phyloP scores from a whole-genome alignment of 768 basidiomycete genomes.

The Boletus rubropictus region DNA sequence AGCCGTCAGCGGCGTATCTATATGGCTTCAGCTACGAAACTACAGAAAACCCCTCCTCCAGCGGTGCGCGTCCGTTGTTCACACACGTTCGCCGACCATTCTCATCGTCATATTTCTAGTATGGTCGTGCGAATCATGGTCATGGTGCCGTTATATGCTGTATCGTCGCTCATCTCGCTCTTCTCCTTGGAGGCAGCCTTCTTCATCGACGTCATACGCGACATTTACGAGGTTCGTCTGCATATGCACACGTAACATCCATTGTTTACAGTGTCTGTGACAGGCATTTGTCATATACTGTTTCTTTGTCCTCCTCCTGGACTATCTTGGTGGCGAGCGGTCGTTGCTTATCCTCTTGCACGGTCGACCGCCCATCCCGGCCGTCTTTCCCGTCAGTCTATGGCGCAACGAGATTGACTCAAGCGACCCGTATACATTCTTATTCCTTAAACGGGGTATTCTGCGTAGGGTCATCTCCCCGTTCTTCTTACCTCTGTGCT shows the following conservation, averaged over 20 bases:
- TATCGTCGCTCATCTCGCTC: slow-evolving; percentile 87
- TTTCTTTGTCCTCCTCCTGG: slow-evolving; percentile 78
- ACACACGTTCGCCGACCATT: background rate
- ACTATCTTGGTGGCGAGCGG: slow-evolving; percentile 88
- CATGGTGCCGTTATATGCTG: slow-evolving; percentile 92
- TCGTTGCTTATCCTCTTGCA: slow-evolving; percentile 89
- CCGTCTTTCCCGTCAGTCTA: slow-evolving; percentile 81
- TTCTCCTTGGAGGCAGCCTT: slow-evolving; percentile 94
- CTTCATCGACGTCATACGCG: slow-evolving; percentile 90
- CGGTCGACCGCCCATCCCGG: slow-evolving; percentile 81
- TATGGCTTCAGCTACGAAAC: slow-evolving; percentile 77
- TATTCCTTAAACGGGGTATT: slow-evolving; percentile 92
- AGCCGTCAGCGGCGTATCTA: slow-evolving; percentile 64
- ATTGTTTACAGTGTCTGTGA: background rate
- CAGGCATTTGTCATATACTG: slow-evolving; percentile 94
- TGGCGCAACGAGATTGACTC: slow-evolving; percentile 84
- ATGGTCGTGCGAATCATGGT: slow-evolving; percentile 94
- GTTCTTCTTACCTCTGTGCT: background rate
- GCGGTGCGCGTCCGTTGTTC: slow-evolving; percentile 40
- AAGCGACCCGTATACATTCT: slow-evolving; percentile 90
- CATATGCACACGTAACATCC: background rate
- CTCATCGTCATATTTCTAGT: slow-evolving; percentile 32
- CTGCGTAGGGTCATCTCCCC: slow-evolving; percentile 52
- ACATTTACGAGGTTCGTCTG: slow-evolving; percentile 83
- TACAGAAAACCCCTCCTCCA: slow-evolving; percentile 80